Percentiles rank a stretch among this genome's conserved stretches.
Conservation (phyloP, 768 basidiomycete genomes). For the Phylloporus scabripes region DNA sequence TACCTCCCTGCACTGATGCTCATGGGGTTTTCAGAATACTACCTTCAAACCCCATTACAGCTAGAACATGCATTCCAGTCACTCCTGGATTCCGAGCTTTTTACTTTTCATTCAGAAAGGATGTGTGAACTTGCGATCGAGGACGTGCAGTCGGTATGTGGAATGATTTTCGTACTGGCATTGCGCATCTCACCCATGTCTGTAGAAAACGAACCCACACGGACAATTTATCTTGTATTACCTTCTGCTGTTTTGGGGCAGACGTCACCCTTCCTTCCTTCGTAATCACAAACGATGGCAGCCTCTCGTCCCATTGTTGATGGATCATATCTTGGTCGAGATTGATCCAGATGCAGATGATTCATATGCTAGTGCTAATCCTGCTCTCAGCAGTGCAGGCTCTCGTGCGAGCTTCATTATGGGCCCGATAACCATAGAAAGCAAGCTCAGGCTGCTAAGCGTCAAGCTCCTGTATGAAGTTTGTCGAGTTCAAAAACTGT, state of each 20-base stretch:
- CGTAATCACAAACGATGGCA: constrained; percentile 82
- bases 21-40: constrained; percentile 56
- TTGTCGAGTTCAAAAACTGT: constrained; percentile 83
- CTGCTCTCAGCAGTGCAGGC: constrained; percentile 24
- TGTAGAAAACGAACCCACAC: constrained; percentile 81
- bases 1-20: constrained; percentile 3
- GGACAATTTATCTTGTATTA: constrained; percentile 73
- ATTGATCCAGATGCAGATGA: constrained; percentile 73
- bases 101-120: constrained; percentile 85
- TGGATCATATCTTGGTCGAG: constrained; percentile 80
- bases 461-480: constrained; percentile 86
- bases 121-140: constrained; percentile 79
- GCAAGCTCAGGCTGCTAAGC: constrained; percentile 66
- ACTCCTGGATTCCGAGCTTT: constrained; percentile 80
- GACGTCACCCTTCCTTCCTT: constrained; percentile 61
- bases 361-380: constrained; percentile 40
- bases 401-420: constrained; percentile 38
- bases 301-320: constrained; percentile 70
- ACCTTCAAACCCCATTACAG: constrained; percentile 77
- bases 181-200: constrained; percentile 3
- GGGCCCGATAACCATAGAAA: constrained; percentile 69
- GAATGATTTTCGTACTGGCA: not conserved
- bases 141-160: constrained; percentile 59
- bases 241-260: constrained; percentile 71
- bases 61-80: constrained; percentile 77